phyloP scores from a whole-genome alignment of 1,284 basidiomycete genomes.

The Cryptococcus amylolentus region DNA sequence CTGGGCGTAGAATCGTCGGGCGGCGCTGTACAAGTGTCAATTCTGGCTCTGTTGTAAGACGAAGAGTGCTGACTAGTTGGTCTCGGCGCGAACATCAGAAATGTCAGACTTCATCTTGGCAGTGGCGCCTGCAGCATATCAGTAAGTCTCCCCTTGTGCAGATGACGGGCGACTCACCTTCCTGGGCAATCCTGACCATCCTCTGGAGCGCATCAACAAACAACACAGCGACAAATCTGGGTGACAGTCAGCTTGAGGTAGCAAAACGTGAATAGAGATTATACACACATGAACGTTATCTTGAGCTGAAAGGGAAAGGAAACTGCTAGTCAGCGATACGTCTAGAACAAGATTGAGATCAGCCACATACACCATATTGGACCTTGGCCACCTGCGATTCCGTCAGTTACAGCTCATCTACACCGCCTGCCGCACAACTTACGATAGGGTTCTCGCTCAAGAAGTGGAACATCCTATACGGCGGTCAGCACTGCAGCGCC shows the following conservation, averaged over 20 bases:
- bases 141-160: neutral
- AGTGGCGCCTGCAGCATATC: conserved; percentile 59
- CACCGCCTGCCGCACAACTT: conserved; percentile 6
- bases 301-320: conserved; percentile 56
- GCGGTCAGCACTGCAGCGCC: neutral
- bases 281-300: conserved; percentile 84
- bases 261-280: neutral
- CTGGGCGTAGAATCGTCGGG: conserved; percentile 80
- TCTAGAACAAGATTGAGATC: neutral
- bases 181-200: conserved; percentile 75
- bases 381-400: conserved; percentile 51
- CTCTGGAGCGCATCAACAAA: conserved; percentile 80
- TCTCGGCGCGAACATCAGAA: conserved; percentile 72
- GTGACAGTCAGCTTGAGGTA: neutral
- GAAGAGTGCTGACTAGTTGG: conserved; percentile 58
- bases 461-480: conserved; percentile 48
- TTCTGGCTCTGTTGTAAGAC: neutral
- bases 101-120: conserved; percentile 61
- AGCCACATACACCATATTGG: conserved; percentile 51
- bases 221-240: conserved; percentile 73
- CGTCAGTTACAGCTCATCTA: conserved; percentile 14
- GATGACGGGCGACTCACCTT: conserved; percentile 26
- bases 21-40: conserved; percentile 52
- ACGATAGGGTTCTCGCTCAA: conserved; percentile 51
- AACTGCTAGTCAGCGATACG: conserved; percentile 12